phyloP scores from a whole-genome alignment of 1,284 basidiomycete species.

The Heterobasidion annosum region DNA sequence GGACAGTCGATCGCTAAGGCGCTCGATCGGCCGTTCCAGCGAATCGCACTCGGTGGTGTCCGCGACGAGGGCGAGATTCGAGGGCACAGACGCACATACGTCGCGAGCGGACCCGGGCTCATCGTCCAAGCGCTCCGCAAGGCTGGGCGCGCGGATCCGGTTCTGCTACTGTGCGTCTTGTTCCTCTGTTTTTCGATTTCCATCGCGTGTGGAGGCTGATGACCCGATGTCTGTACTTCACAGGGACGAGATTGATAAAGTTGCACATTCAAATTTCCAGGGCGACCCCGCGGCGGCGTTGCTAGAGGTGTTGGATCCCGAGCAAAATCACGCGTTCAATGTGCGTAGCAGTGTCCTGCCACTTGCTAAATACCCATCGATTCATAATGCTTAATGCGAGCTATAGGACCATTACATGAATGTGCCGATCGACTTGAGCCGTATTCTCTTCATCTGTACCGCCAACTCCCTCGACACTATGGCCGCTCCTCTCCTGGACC shows the following conservation, averaged over 20 bases:
- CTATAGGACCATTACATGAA: constrained; percentile 84
- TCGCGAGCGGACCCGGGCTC: constrained; percentile 78
- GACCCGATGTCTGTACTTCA: constrained; percentile 9
- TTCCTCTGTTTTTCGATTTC: constrained; percentile 11
- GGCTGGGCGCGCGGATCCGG: constrained; percentile 73
- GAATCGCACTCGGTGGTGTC: constrained; percentile 88
- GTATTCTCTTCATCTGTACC: constrained; percentile 86
- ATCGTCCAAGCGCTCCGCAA: constrained; percentile 87
- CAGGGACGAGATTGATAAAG: constrained; percentile 84
- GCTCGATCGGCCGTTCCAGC: constrained; percentile 79
- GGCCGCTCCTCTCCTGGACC: constrained; percentile 71
- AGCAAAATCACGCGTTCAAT: constrained; percentile 84
- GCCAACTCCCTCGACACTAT: constrained; percentile 85
- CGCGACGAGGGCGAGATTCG: constrained; percentile 88
- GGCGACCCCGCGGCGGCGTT: constrained; percentile 86
- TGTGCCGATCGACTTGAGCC: constrained; percentile 82
- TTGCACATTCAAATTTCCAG: constrained; percentile 79
- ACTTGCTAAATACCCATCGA: neutral
- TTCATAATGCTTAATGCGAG: neutral
- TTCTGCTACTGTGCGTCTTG: constrained; percentile 63
- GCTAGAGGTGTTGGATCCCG: constrained; percentile 86
- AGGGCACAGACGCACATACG: constrained; percentile 87
- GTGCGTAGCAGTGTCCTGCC: constrained; percentile 26
- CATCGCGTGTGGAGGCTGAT: neutral
- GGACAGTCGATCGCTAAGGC: constrained; percentile 84